Evolutionary conservation across 2,329 filamentous ascomycete genomes (phyloP), one percentile per base, ranked within the genome.

Genomic region (Exophiala lecanii-corni): DNA sequence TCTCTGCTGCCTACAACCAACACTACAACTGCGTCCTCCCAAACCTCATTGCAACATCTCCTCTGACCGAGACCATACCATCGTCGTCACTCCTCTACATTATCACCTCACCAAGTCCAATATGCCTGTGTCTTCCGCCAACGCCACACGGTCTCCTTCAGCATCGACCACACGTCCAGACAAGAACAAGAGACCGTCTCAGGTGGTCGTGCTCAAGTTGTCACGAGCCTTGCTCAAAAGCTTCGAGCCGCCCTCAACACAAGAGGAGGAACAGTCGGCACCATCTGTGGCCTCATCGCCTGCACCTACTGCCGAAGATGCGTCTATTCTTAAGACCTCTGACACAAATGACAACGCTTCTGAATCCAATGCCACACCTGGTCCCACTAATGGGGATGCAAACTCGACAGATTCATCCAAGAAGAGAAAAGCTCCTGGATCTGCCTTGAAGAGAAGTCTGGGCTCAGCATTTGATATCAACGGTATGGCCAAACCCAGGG

Each of bases 341-440:
- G 67, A 65, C 5, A 60, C 64, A n/a, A 62, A 62, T 39, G 57
- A 63, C n/a, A 62, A 60, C 34, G 58, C 59, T 12, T 55, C 57
- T 12, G 53, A 58, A 25, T 45, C 55, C 18, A 49, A 53, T 18
- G 49, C 51, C 6, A 61, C 68, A 30, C 59, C 72, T 28, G 69
- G 70, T 36, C 52, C 50, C 15, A 40, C 34, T 76, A 79, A 41
- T 56, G 43, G 59, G 53, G 35, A 62, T 60, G 31, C 79, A 73
- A 35, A 35, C 16, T 17, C 33, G 19, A 17, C 33, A n/a, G 33
- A 35, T n/a, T 18, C 33, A 5, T 69, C 73, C 9, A 89, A 86
- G 72, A 88, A 86, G 71, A 89, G 89, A 66, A 82, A 82, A 23
- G 71, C 78, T 23, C 84, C 88, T 63, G 78, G 83, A 53, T 76